Conservation (phyloP, 2,329 filamentous ascomycete genomes). For the Sarocladium brachiariae region DNA sequence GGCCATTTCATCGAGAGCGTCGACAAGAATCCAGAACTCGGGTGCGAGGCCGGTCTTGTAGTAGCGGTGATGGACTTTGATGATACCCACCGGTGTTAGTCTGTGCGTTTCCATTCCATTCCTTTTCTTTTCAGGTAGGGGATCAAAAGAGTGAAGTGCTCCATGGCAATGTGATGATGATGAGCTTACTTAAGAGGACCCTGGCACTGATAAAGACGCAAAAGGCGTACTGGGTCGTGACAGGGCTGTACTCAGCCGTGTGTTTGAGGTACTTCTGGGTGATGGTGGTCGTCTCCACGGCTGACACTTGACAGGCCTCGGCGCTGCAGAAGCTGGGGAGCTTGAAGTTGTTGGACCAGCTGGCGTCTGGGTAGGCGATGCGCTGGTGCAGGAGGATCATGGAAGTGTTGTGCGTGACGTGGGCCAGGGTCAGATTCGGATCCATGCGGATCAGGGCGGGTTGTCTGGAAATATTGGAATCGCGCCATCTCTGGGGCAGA, state of each 20-base stretch:
- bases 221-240: conserved; percentile 35
- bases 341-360: conserved; percentile 21
- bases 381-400: conserved; percentile 42
- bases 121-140: too few relatives aligned
- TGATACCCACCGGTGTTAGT: too few relatives aligned
- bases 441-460: conserved; percentile 30
- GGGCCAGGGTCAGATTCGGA: conserved; percentile 41
- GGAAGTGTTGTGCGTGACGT: conserved; percentile 42
- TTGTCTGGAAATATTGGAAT: conserved; percentile 22
- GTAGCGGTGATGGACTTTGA: conserved; percentile 23
- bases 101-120: too few relatives aligned
- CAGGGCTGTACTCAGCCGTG: conserved; percentile 19
- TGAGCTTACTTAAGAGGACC: conserved; percentile 26
- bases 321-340: conserved; percentile 38
- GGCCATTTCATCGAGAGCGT: conserved; percentile 23
- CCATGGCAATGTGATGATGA: too few relatives aligned
- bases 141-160: too few relatives aligned
- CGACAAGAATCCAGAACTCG: conserved; percentile 23
- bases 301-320: conserved; percentile 40
- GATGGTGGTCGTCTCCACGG: conserved; percentile 38
- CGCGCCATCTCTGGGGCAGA: conserved; percentile 35
- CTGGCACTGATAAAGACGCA: conserved; percentile 39
- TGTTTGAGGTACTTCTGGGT: conserved; percentile 37
- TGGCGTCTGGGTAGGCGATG: conserved; percentile 35
- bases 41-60: conserved; percentile 16